Evolutionary conservation across 768 basidiomycete species (phyloP).

Genomic region (Lyophyllum decastes): DNA sequence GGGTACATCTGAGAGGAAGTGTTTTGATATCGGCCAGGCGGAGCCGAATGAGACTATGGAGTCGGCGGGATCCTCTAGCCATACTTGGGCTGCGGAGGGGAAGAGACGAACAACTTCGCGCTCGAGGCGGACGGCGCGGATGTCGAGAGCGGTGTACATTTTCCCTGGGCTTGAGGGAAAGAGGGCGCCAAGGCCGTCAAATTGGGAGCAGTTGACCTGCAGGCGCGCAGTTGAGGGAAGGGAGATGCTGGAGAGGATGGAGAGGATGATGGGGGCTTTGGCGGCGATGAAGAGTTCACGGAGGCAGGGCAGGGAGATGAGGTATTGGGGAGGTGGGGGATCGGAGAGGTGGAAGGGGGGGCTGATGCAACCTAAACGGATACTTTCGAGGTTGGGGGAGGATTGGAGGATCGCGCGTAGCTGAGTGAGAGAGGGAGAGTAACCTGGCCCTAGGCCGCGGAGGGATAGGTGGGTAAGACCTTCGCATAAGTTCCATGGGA

Average conservation of each 20-base stretch:
- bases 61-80: neutral
- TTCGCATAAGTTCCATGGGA: constrained; percentile 34
- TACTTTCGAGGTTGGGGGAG: constrained; percentile 34
- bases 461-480: constrained; percentile 35
- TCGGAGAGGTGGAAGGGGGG: constrained; percentile 14
- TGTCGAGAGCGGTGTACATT: neutral
- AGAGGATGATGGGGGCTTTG: constrained; percentile 24
- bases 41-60: constrained; percentile 7
- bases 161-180: constrained; percentile 27
- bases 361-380: constrained; percentile 31
- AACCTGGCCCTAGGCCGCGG: constrained; percentile 28
- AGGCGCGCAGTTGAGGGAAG: constrained; percentile 26
- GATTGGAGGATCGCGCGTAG: constrained; percentile 31
- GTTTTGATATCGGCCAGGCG: neutral
- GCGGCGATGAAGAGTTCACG: constrained; percentile 31
- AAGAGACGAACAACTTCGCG: constrained; percentile 5
- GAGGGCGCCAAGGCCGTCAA: constrained; percentile 25
- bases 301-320: constrained; percentile 24
- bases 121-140: constrained; percentile 6
- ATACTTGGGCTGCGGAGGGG: neutral
- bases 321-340: neutral
- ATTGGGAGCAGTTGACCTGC: constrained; percentile 26
- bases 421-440: constrained; percentile 33
- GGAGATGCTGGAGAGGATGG: constrained; percentile 24
- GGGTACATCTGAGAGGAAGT: neutral